A percentile compares a stretch with the other conserved stretches of the same genome.
Conservation (phyloP, 1,284 basidiomycete genomes). For the Puccinia polysora region DNA sequence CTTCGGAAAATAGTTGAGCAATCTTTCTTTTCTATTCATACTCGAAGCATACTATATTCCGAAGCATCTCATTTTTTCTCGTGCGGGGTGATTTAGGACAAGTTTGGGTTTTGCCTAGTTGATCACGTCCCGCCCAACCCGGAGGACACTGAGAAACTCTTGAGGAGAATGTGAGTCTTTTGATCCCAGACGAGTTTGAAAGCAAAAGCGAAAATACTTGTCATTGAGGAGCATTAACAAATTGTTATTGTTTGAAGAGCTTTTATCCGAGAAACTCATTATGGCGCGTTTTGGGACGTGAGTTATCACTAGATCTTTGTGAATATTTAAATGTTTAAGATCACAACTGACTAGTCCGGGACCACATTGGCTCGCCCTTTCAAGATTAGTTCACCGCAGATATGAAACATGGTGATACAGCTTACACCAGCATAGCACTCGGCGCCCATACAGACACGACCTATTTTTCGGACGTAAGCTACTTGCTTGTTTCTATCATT, state of each 20-base stretch:
- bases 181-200: not conserved
- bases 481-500: too few relatives aligned
- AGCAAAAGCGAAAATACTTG: not conserved
- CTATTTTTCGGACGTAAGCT: conserved; percentile 66
- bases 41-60: not conserved
- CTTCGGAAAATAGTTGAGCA: conserved; percentile 69
- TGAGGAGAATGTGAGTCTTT: conserved; percentile 15
- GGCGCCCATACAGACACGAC: conserved; percentile 93
- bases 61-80: conserved; percentile 38
- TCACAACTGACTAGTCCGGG: not conserved
- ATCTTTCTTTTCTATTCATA: not conserved
- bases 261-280: conserved; percentile 31
- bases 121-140: conserved; percentile 39
- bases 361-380: conserved; percentile 69
- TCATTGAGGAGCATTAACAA: too few relatives aligned
- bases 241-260: conserved; percentile 2
- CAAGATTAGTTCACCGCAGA: conserved; percentile 89
- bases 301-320: conserved; percentile 22
- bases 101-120: conserved; percentile 27
- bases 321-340: conserved; percentile 3
- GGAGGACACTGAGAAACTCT: conserved; percentile 42
- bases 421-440: conserved; percentile 79
- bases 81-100: conserved; percentile 43
- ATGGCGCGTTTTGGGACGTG: conserved; percentile 43
- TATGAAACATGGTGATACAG: conserved; percentile 79